A percentile compares a stretch with the other conserved stretches of the same genome.
phyloP scores from a whole-genome alignment of 164 flowering plant species.

The Berberis vulgaris region DNA sequence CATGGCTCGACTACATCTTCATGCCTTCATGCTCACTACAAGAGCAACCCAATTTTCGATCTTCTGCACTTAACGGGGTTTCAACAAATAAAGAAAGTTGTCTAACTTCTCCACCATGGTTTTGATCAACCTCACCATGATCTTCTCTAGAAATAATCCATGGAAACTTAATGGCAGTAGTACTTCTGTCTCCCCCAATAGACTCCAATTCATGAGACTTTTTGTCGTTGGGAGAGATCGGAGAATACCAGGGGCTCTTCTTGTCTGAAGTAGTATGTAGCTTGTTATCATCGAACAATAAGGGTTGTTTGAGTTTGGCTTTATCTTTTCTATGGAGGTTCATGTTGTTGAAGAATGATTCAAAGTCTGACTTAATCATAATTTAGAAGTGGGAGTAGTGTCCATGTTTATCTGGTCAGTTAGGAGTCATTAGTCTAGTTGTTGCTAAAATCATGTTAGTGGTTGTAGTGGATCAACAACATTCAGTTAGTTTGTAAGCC shows the following conservation, averaged over 20 bases:
- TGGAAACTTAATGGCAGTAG: neutral
- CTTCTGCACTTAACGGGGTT: slow-evolving; percentile 4
- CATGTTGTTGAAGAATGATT: slow-evolving; percentile 7
- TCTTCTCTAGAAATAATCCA: slow-evolving; percentile 1
- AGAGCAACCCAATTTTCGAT: slow-evolving; percentile 3
- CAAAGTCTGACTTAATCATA: too few relatives aligned
- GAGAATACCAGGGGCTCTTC: neutral
- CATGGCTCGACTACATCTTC: slow-evolving; percentile 8
- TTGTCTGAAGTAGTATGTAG: neutral
- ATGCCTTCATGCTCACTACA: slow-evolving; percentile 5
- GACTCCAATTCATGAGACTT: neutral
- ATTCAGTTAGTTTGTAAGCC: too few relatives aligned
- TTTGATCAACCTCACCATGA: slow-evolving; percentile 5
- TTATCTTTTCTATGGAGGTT: slow-evolving; percentile 40
- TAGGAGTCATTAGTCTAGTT: too few relatives aligned
- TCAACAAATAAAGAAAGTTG: slow-evolving; percentile 26
- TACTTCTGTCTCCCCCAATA: neutral
- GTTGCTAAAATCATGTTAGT: too few relatives aligned
- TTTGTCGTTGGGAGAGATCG: neutral
- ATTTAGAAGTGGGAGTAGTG: too few relatives aligned
- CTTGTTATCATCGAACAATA: neutral
- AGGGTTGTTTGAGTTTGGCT: slow-evolving; percentile 25
- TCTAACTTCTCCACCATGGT: slow-evolving; percentile 4
- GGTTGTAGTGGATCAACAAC: too few relatives aligned
- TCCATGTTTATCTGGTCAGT: too few relatives aligned